Base-by-base conservation (phyloP, 257 asterid genomes). In the Phtheirospermum japonicum region DNA sequence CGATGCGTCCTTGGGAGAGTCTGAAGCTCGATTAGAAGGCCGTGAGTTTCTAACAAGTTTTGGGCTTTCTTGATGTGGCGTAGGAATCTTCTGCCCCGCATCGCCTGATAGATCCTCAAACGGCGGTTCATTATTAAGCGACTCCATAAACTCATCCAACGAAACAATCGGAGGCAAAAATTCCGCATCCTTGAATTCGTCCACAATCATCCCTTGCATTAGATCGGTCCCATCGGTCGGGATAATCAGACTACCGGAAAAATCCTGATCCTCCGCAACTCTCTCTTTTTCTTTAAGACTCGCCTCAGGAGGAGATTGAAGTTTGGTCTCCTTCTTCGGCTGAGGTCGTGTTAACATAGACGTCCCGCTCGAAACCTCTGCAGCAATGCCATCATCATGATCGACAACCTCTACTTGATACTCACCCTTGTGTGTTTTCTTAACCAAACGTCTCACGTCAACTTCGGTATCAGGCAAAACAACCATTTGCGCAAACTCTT, bases 401-500 rank as follows among this genome's bases (percentile, higher is more conserved):
- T 93, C 94, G 64, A 87, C 28, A 23, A 23, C 70, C 72, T 89
- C 97, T 39, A 92, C 95, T 75, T 86, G 93, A 75, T 68, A 89
- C 76, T 93, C 99, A n/a, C 99, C 99, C 80, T 93, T 93, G 77
- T 93, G 99, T 14, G 99, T 89, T 83, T 93, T 93, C 87, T 80
- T 85, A 54, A 93, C 97, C 77, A 89, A 62, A 20, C 99, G 83
- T 58, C 95, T 82, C 63, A 80, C 75, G 66, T 82, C 88, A 76
- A 83, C 80, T 68, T 83, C 95, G 13, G 85, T 86, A 79, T 92
- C 99, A 20, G 95, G 96, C 50, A 93, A 81, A 76, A 93, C 99
- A 30, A 83, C 82, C 96, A 87, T 83, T 67, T 87, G 94, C 49
- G 89, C 99, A 61, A 87, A 58, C 72, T 87, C 96, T 75, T 93